Percentiles rank a stretch among this genome's conserved stretches.
Conservation (phyloP, 2,329 filamentous ascomycete species). For the Phaeosphaeria sp. region DNA sequence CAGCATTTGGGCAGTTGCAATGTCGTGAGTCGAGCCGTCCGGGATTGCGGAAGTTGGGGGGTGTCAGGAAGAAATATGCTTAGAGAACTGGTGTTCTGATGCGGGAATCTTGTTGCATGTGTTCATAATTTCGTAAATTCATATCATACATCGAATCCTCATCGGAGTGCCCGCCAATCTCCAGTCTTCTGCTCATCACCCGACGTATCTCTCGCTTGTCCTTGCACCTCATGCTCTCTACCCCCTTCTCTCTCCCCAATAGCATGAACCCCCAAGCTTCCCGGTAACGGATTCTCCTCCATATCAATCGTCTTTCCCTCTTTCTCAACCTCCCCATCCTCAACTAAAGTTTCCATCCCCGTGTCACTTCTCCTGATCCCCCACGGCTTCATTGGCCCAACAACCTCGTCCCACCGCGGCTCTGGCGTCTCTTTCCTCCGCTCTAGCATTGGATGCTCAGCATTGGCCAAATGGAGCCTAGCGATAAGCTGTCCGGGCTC, state of each 20-base stretch:
- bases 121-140: background rate
- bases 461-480: background rate
- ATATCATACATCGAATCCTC: background rate
- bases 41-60: background rate
- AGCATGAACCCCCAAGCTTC: background rate
- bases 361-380: constrained; percentile 15
- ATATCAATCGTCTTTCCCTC: background rate
- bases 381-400: constrained; percentile 6
- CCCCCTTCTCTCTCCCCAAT: background rate
- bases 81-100: too few species aligned
- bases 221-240: background rate
- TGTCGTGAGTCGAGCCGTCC: background rate
- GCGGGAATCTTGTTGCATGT: background rate
- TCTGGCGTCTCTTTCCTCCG: background rate
- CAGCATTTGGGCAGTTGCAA: background rate
- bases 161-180: background rate
- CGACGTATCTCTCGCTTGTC: background rate
- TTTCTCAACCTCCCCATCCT: background rate
- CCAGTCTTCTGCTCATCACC: background rate
- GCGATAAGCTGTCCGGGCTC: constrained; percentile 4
- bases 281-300: background rate
- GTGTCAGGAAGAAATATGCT: background rate
- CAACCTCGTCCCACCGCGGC: constrained; percentile 7
- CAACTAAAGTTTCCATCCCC: constrained; percentile 17
- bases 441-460: constrained; percentile 13